phyloP scores from a whole-genome alignment of 192 early-diverging fungal species.

The Coemansia sp. region DNA sequence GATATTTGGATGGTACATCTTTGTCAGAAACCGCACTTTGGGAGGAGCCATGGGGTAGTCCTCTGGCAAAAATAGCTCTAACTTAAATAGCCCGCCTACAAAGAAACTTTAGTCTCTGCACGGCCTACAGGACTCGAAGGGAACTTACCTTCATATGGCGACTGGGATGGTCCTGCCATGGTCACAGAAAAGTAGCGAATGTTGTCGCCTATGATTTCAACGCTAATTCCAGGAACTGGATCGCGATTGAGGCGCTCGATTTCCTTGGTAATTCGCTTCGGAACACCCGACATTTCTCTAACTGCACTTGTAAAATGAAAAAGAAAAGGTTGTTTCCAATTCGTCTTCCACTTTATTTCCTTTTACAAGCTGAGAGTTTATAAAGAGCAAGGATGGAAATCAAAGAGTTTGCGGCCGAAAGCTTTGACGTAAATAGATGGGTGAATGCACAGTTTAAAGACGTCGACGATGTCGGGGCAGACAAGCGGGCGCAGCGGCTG shows the following conservation, averaged over 20 bases:
- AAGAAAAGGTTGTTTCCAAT: no score
- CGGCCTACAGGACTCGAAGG: not conserved
- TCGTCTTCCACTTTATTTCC: no score
- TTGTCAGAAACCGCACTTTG: conserved; percentile 96
- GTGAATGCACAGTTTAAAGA: conserved; percentile 34
- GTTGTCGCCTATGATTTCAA: conserved; percentile 87
- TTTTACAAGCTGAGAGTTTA: no score
- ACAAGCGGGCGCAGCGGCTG: conserved; percentile 28
- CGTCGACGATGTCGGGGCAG: conserved; percentile 1
- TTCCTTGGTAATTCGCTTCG: conserved; percentile 72
- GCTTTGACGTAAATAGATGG: conserved; percentile 43
- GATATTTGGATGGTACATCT: conserved; percentile 99
- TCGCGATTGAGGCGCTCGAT: conserved; percentile 91
- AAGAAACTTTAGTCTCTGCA: not conserved
- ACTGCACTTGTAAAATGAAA: not conserved
- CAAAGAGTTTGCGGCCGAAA: conserved; percentile 26
- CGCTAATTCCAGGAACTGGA: conserved; percentile 91
- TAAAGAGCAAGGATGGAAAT: conserved; percentile 25
- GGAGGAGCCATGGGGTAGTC: conserved; percentile 98
- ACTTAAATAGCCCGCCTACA: conserved; percentile 85
- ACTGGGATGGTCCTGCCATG: conserved; percentile 85
- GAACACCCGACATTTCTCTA: conserved; percentile 21
- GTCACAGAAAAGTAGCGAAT: conserved; percentile 96
- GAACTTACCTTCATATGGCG: conserved; percentile 88
- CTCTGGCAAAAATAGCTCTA: conserved; percentile 95